Conservation (phyloP, 2,329 filamentous ascomycete genomes). For the Chrysosporium queenslandicum region DNA sequence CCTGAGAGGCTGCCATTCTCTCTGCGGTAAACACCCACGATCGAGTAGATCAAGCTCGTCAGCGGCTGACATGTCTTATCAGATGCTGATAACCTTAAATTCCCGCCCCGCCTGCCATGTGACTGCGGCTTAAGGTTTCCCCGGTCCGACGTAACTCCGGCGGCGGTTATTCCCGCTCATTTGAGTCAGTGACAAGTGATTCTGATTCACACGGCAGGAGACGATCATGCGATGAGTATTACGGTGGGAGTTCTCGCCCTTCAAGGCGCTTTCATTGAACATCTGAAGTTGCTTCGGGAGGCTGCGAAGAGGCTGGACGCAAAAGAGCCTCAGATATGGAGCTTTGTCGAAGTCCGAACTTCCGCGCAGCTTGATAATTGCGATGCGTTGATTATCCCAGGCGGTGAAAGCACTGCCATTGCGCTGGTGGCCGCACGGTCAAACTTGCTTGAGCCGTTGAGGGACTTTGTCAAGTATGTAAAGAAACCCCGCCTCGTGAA, state of each 20-base stretch:
- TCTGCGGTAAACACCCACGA: background rate
- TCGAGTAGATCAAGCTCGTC: background rate
- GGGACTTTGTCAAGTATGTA: conserved; percentile 78
- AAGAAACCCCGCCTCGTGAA: background rate
- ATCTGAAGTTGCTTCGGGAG: conserved; percentile 62
- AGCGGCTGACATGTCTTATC: background rate
- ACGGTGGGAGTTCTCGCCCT: conserved; percentile 58
- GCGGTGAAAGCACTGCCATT: conserved; percentile 91
- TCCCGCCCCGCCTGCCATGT: background rate
- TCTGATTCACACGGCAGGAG: background rate
- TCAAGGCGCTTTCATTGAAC: conserved; percentile 88
- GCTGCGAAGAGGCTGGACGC: conserved; percentile 48
- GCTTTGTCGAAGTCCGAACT: conserved; percentile 72
- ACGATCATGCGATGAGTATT: conserved; percentile 15
- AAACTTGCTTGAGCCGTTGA: conserved; percentile 69
- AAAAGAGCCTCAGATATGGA: conserved; percentile 36
- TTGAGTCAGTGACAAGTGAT: background rate
- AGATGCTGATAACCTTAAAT: conserved; percentile 3
- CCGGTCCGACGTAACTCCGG: conserved; percentile 6
- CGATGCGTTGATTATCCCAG: conserved; percentile 78
- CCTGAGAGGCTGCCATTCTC: background rate
- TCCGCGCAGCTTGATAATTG: conserved; percentile 59
- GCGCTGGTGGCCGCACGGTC: conserved; percentile 76
- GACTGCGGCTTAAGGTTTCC: background rate
- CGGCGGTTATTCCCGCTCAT: background rate